Percentiles rank a stretch among this genome's conserved stretches.
Evolutionary conservation across 805 yeast genomes (phyloP).

Genomic region (Candida pini): DNA sequence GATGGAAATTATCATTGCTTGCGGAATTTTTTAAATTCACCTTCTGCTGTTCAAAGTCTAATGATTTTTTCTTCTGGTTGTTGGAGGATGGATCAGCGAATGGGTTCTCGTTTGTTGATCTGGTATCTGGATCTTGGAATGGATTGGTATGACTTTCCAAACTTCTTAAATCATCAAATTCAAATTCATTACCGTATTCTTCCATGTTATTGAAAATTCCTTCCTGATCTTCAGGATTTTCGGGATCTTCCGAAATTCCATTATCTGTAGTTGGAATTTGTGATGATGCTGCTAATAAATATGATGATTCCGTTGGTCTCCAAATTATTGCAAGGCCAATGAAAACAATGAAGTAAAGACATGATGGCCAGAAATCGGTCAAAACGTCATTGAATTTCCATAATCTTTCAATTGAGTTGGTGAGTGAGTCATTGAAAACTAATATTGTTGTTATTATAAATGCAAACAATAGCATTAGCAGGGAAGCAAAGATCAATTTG

Average conservation of each 20-base stretch:
- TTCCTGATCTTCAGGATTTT: constrained; percentile 47
- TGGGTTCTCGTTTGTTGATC: constrained; percentile 21
- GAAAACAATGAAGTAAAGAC: constrained; percentile 80
- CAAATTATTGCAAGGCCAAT: constrained; percentile 82
- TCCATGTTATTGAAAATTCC: constrained; percentile 24
- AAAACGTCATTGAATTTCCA: constrained; percentile 91
- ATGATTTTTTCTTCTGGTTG: constrained; percentile 19
- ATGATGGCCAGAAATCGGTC: constrained; percentile 92
- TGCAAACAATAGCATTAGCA: constrained; percentile 66
- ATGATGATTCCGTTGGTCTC: constrained; percentile 96
- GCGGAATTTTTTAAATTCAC: constrained; percentile 9
- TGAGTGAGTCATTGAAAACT: constrained; percentile 65
- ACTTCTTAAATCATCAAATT: constrained; percentile 51
- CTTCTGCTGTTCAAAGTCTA: constrained; percentile 29
- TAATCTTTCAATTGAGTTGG: constrained; percentile 74
- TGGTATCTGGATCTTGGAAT: constrained; percentile 17
- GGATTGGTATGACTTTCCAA: constrained; percentile 37
- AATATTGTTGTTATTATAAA: constrained; percentile 64
- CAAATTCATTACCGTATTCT: constrained; percentile 49
- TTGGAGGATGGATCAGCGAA: constrained; percentile 28
- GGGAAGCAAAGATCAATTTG: constrained; percentile 65
- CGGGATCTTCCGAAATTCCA: constrained; percentile 17
- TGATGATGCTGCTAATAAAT: constrained; percentile 89
- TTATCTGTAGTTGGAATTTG: constrained; percentile 61
- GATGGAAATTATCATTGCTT: constrained; percentile 18